A percentile compares a stretch with the other conserved stretches of the same genome.
Conservation (phyloP, 768 basidiomycete genomes). For the Suillus bovinus region DNA sequence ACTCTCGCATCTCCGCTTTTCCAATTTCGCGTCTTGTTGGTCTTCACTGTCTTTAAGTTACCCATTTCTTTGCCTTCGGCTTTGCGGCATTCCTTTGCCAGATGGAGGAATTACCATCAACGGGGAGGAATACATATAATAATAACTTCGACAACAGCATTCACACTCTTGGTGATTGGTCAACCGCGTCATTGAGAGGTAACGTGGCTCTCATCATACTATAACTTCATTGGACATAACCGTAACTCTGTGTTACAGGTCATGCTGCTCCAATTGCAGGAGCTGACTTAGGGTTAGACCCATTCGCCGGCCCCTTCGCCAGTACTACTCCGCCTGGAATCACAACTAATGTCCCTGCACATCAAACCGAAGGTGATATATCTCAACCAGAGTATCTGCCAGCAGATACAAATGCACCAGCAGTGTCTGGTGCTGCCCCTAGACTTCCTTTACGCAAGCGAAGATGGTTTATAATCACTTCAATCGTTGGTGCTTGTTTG, state of each 20-base stretch:
- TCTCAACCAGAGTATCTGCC: neutral
- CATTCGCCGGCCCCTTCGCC: conserved; percentile 11
- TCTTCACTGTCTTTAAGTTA: neutral
- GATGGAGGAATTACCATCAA: conserved; percentile 25
- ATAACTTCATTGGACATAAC: neutral
- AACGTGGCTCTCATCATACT: conserved; percentile 12
- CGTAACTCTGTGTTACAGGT: neutral
- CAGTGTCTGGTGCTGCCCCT: conserved; percentile 8
- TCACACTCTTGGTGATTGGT: conserved; percentile 14
- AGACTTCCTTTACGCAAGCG: conserved; percentile 57
- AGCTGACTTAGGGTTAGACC: conserved; percentile 10
- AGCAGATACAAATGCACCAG: conserved; percentile 2
- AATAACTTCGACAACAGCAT: conserved; percentile 15
- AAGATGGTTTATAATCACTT: conserved; percentile 63
- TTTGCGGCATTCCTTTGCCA: conserved; percentile 16
- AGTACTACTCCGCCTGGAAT: conserved; percentile 14
- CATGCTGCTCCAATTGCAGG: conserved; percentile 8
- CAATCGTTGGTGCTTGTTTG: conserved; percentile 48
- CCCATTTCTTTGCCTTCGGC: neutral
- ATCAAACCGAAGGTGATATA: neutral
- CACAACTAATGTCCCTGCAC: neutral
- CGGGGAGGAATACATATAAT: conserved; percentile 17
- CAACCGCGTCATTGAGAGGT: conserved; percentile 26
- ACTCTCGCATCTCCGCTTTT: no score
- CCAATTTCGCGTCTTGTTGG: neutral